Conservation (phyloP, 768 basidiomycete genomes). For the Naganishia onofrii region DNA sequence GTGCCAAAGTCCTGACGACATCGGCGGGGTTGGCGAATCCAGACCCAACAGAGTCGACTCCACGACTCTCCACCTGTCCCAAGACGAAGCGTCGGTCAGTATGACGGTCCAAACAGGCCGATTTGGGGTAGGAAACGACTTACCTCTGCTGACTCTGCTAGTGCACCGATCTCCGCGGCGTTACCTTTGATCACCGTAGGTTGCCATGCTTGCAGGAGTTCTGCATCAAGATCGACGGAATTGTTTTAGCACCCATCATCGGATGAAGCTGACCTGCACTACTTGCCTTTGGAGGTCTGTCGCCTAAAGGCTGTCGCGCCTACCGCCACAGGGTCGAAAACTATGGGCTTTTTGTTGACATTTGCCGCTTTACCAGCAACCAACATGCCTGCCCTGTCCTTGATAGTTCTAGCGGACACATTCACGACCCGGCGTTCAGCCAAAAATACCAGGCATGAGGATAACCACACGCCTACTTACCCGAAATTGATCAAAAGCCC, state of each 20-base stretch:
- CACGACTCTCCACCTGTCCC: conserved; percentile 66
- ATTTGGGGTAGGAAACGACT: background rate
- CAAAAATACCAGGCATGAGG: too few relatives aligned
- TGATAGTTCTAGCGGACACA: conserved; percentile 42
- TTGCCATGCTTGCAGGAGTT: conserved; percentile 73
- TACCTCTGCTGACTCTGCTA: conserved; percentile 75
- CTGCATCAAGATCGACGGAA: conserved; percentile 49
- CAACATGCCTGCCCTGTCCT: conserved; percentile 68
- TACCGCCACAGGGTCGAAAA: conserved; percentile 89
- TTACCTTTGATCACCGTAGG: conserved; percentile 92
- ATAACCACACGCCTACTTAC: conserved; percentile 27
- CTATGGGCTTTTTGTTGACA: conserved; percentile 65
- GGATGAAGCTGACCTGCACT: too few relatives aligned
- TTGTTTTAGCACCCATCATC: too few relatives aligned
- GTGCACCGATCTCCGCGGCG: conserved; percentile 72
- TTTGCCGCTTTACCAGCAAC: conserved; percentile 72
- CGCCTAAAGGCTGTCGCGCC: conserved; percentile 76
- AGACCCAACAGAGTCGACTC: conserved; percentile 78
- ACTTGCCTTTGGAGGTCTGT: conserved; percentile 61
- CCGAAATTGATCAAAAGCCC: conserved; percentile 84
- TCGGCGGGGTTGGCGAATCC: conserved; percentile 72
- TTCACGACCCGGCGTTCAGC: background rate
- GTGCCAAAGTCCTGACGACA: conserved; percentile 69
- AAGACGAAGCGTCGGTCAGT: background rate
- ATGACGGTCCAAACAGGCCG: too few relatives aligned